A percentile compares a stretch with the other conserved stretches of the same genome.
Conservation (phyloP, 2,329 filamentous ascomycete species). For the Annulohypoxylon truncatum region DNA sequence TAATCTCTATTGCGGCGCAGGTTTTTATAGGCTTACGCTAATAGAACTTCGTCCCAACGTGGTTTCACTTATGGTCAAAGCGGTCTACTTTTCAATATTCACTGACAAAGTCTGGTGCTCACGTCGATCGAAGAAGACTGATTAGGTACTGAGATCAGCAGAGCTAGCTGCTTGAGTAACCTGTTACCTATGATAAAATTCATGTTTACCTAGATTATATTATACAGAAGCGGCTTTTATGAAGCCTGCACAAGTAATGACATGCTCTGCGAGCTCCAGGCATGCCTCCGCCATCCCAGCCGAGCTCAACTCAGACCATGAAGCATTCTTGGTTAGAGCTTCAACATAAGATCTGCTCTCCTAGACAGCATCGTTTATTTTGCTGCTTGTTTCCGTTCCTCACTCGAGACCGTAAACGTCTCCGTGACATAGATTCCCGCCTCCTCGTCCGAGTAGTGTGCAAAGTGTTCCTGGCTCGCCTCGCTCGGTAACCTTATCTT, state of each 20-base stretch:
- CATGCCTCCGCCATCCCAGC: constrained; percentile 7
- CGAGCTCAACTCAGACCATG: constrained; percentile 17
- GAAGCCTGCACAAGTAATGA: constrained; percentile 5
- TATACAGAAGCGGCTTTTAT: constrained; percentile 1
- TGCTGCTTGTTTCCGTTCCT: constrained; percentile 6
- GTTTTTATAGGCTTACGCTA: neutral
- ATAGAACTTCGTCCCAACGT: neutral
- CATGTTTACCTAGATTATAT: neutral
- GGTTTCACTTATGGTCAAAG: neutral
- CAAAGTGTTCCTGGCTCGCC: constrained; percentile 20
- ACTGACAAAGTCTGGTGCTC: neutral
- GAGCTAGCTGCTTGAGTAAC: constrained; percentile 4
- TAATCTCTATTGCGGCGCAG: neutral
- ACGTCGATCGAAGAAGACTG: neutral
- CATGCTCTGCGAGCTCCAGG: constrained; percentile 12
- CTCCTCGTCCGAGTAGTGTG: constrained; percentile 20
- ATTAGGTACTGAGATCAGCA: neutral
- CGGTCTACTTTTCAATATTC: neutral
- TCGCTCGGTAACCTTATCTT: constrained; percentile 22
- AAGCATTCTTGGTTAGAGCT: neutral
- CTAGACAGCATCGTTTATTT: neutral
- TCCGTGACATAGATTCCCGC: constrained; percentile 21
- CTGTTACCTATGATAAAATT: constrained; percentile 1
- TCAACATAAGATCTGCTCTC: neutral
- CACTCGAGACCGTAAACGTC: constrained; percentile 15